Conservation (phyloP, 495 filamentous ascomycete species). For the Aspergillus baeticus region DNA sequence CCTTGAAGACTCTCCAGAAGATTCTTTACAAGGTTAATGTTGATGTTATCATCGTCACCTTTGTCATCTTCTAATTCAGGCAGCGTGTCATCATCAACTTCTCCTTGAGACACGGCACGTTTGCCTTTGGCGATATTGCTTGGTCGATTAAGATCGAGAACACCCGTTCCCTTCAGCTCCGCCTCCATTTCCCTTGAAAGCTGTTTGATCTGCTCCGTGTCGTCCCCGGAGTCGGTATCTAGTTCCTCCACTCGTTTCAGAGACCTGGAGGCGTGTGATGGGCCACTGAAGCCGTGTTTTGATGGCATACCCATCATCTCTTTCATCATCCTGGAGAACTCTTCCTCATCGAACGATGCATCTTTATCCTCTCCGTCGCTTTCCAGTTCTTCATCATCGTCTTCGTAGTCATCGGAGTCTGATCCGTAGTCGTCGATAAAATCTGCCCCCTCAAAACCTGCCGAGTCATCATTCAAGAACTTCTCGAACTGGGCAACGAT, state of each 20-base stretch:
- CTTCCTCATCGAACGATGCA: conserved; percentile 77
- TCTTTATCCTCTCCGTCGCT: conserved; percentile 70
- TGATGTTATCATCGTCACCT: conserved; percentile 61
- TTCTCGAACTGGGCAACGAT: conserved; percentile 89
- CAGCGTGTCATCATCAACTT: conserved; percentile 5
- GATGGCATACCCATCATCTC: conserved; percentile 89
- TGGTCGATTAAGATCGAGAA: conserved; percentile 60
- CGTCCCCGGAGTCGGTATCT: conserved; percentile 51
- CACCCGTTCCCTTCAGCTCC: conserved; percentile 76
- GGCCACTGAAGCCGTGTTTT: conserved; percentile 24
- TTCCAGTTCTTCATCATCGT: conserved; percentile 53
- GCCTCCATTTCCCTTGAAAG: conserved; percentile 76
- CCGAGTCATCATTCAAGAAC: conserved; percentile 86
- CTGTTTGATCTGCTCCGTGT: conserved; percentile 67
- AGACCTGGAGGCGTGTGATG: conserved; percentile 22
- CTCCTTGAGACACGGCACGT: conserved; percentile 19
- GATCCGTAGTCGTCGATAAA: conserved; percentile 63
- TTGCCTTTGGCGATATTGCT: conserved; percentile 15
- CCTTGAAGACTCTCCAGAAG: conserved; percentile 88
- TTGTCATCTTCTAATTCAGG: conserved; percentile 23
- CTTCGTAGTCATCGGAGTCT: conserved; percentile 57
- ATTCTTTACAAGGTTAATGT: conserved; percentile 88
- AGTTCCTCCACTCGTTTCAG: conserved; percentile 46
- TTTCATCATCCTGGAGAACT: conserved; percentile 84
- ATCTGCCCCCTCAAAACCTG: conserved; percentile 76